phyloP scores from a whole-genome alignment of 495 filamentous ascomycete genomes.

The Penicillium bialowiezense region DNA sequence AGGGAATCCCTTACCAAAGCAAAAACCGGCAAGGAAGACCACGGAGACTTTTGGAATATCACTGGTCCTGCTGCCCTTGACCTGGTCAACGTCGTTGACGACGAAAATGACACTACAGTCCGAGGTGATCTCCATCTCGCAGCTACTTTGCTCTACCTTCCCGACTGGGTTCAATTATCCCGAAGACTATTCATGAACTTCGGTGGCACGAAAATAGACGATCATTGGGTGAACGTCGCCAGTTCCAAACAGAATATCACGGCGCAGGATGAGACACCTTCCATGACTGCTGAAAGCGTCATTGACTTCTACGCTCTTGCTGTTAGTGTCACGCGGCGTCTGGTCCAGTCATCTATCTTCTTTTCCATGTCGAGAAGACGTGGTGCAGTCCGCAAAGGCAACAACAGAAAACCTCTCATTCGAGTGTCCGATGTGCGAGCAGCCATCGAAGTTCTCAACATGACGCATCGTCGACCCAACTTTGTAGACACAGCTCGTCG shows the following conservation, averaged over 20 bases:
- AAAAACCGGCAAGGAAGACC: slow-evolving; percentile 46
- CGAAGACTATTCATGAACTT: slow-evolving; percentile 77
- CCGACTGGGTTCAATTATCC: slow-evolving; percentile 63
- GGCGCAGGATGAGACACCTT: slow-evolving; percentile 47
- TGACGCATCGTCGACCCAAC: slow-evolving; percentile 34
- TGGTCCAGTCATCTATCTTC: slow-evolving; percentile 65
- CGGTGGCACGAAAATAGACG: slow-evolving; percentile 43
- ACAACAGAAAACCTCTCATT: slow-evolving; percentile 39
- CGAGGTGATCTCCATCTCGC: slow-evolving; percentile 42
- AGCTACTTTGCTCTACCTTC: slow-evolving; percentile 55
- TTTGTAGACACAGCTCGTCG: slow-evolving; percentile 63
- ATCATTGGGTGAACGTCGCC: slow-evolving; percentile 63
- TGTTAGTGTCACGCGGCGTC: slow-evolving; percentile 61
- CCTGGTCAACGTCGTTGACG: slow-evolving; percentile 22
- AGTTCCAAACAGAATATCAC: slow-evolving; percentile 12
- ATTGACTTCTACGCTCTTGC: slow-evolving; percentile 70
- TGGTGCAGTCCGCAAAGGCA: slow-evolving; percentile 35
- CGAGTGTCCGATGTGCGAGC: slow-evolving; percentile 60
- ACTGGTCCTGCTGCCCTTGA: slow-evolving; percentile 30
- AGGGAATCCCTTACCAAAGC: slow-evolving; percentile 58
- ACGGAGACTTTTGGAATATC: slow-evolving; percentile 57
- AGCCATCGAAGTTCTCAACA: slow-evolving; percentile 52
- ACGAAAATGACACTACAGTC: slow-evolving; percentile 18
- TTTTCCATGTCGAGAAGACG: slow-evolving; percentile 59
- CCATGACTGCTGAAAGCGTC: slow-evolving; percentile 65